Evolutionary conservation across 257 asterid species (phyloP).

Genomic region (Echites panduratus): DNA sequence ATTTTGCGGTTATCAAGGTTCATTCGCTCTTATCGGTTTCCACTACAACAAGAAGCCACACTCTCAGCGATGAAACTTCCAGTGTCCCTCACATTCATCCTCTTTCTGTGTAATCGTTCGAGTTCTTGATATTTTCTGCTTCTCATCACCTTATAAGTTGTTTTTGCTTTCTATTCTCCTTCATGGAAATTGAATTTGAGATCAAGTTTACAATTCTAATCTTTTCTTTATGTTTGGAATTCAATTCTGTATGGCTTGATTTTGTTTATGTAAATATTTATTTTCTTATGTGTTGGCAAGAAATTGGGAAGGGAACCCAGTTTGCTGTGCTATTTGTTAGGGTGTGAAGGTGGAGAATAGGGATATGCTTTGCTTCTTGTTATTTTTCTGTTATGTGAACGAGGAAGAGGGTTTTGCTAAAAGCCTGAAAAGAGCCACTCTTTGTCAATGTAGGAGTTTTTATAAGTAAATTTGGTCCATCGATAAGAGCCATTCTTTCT

Average conservation of each 20-base stretch:
- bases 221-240: not conserved
- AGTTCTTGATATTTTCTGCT: not conserved
- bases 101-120: not conserved
- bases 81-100: not conserved
- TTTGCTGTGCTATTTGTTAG: not conserved
- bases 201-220: not conserved
- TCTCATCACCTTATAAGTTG: not conserved
- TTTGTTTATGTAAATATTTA: not conserved
- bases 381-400: not conserved
- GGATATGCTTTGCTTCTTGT: not conserved
- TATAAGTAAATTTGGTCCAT: not conserved
- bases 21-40: conserved; percentile 3
- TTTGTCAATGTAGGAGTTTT: not conserved
- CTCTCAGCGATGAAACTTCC: not conserved
- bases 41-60: not conserved
- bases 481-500: not conserved
- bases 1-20: not conserved
- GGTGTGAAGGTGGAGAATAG: not conserved
- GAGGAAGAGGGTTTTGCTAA: not conserved
- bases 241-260: not conserved
- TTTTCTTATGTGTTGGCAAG: not conserved
- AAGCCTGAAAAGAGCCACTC: not conserved
- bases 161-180: not conserved
- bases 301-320: not conserved
- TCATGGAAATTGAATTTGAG: not conserved